Base-by-base conservation (phyloP, 1,139 yeast species). In the Geotrichum histeridarum region DNA sequence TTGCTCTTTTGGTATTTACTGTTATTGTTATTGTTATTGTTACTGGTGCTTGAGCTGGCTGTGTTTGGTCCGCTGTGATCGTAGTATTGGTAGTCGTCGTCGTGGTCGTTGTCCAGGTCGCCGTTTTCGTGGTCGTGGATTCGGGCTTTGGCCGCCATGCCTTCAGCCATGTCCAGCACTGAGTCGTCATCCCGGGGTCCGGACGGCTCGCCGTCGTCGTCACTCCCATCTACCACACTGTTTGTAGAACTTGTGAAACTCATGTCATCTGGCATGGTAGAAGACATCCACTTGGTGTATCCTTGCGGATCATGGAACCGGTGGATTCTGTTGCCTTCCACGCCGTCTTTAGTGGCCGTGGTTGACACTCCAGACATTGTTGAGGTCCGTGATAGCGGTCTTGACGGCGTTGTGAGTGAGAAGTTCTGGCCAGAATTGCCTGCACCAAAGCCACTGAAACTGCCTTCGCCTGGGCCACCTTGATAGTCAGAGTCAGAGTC, bases 321-420 rank as follows among this genome's bases (percentile, higher is more conserved):
- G 61, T 78, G 81, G 50, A 80, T 73, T 53, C 77, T 70, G 61
- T 80, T 78, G 2, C 89, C 89, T 65, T 83, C 88, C 5, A 83
- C 69, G 0, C 89, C 89, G 64, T 84, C 89, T 62, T 83, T 83
- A 31, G 87, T 82, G 9, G 89, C 89, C 1, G 86, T 82, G 18
- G 84, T 82, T 0, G 87, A 82, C 38, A 83, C 68, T 52, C 86
- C 83, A 1, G 87, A 82, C 1, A 84, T 79, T 35, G 80, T 78
- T 17, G 87, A 82, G 48, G 79, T 78, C 52, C 86, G 74, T 0
- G 87, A 82, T 35, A 80, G 64, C 0, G 86, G 84, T 54, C 86
- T 73, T 5, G 81, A 77, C n/a, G 62, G 64, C 17, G 47, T 44
- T 38, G 38, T 37, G 39, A 44, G 39, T 22, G 27, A 43, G 46